Base-by-base conservation (phyloP, 2,329 filamentous ascomycete genomes). In the Aspergillus sergii region DNA sequence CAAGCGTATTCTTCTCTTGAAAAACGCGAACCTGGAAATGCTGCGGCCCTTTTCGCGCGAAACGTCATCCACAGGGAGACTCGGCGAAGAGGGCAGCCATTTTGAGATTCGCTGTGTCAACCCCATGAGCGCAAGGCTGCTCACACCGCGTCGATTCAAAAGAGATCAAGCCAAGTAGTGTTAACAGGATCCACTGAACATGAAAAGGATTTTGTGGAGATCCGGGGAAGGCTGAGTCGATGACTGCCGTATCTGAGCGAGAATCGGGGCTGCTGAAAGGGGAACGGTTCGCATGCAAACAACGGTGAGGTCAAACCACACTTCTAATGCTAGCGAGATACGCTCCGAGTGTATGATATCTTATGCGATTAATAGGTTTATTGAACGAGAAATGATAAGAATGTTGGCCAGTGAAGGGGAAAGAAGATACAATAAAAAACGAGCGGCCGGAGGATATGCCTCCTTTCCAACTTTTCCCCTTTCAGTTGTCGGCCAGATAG, bases 1-100 rank as follows among this genome's bases (percentile, higher is more conserved):
- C 82, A 99, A 83, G 71, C 94, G 89, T 83, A 99, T 87, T 58
- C 94, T 92, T 75, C 92, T 88, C 71, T 89, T 86, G 78, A 98
- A 92, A 79, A 97, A 96, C 66, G 91, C 90, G 73, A 96, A 83
- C 72, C 83, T 83, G 21, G 86, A 81, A 58, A 74, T 69, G 59
- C 69, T 71, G 66, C 71, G 71, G 64, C 76, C 75, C 75, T 84
- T 78, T 70, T 80, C 79, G 68, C 77, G 72, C 67, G 81, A 78
- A 57, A 70, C 74, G 66, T 84, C 82, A 66, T 84, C 82, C 57
- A 82, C 66, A 34, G 82, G 80, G 60, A 82, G 73, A 63, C 77
- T 77, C 61, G 79, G 76, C 66, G 80, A 72, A 56, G 80, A 79
- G 59, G 83, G 83, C 66, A 85, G 73, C 72, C 82, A 79, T 78